Evolutionary conservation across 495 filamentous ascomycete genomes (phyloP), one percentile per base, ranked within the genome.

Genomic region (Neurospora sp.): DNA sequence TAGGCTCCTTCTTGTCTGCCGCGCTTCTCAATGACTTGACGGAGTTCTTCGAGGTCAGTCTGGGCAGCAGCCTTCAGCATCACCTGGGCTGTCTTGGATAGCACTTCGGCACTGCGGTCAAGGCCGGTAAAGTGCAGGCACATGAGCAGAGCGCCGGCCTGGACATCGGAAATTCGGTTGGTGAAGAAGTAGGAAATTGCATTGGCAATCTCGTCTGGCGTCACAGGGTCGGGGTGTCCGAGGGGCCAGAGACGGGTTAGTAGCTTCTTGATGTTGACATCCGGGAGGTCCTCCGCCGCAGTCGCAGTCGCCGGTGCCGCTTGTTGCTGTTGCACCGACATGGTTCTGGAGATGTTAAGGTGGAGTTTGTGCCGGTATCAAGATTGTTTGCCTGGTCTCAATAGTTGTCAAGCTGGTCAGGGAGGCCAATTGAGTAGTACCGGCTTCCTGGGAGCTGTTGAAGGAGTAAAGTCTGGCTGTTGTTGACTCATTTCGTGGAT

Each of bases 131-230:
- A 96, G 79, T 97, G 93, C 31, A 99, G 84, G 31, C 93, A 90
- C 38, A 95, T 97, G 24, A 99, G 84, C 17, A 99, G 86, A 37
- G 93, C 90, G 7, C 91, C 91, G 5, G 91, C 92, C 76, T 98
- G 96, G 8, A 94, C 91, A 36, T 91, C 88, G 1, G 92, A 94
- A 3, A 98, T 84, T 54, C 88, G 86, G 82, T 97, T 89, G 36
- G 92, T 93, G 79, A 98, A 98, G 79, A 97, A 95, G 76, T 92
- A 85, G 4, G 93, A 90, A 76, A 99, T 90, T 19, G 96, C 94
- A 9, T 90, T 83, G 72, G 94, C 94, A 77, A 99, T 95, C 74
- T 97, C 92, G 42, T 90, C 86, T 24, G 94, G 90, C 24, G 89
- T 88, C 15, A 94, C 90, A 0, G 88, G 85, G 39, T 88, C 84